Conservation (phyloP, 345 rosid genomes). For the Melaleuca alternifolia region DNA sequence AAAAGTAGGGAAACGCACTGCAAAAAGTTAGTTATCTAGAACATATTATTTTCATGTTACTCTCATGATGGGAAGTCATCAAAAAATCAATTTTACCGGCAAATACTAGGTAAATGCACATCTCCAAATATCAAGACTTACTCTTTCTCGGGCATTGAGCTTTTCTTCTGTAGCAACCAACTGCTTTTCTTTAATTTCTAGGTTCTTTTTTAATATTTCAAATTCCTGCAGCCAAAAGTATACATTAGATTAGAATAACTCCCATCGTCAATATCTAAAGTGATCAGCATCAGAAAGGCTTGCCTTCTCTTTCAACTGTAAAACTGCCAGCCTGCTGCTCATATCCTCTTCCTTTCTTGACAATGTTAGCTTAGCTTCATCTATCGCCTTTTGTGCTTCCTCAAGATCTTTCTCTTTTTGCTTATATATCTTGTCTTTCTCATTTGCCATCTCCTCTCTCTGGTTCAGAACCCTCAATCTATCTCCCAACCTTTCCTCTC, state of each 20-base stretch:
- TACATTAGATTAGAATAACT: background rate
- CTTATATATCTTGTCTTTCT: constrained; percentile 53
- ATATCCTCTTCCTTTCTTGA: constrained; percentile 66
- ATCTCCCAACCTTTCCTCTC: constrained; percentile 75
- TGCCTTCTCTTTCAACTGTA: constrained; percentile 61
- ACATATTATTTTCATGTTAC: background rate
- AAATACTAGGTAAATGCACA: background rate
- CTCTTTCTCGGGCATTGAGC: constrained; percentile 77
- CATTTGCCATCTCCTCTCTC: constrained; percentile 92
- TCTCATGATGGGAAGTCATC: background rate
- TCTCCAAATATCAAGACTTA: constrained; percentile 8
- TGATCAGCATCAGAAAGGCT: background rate
- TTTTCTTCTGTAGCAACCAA: constrained; percentile 54
- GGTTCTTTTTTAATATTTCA: constrained; percentile 37
- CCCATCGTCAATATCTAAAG: background rate
- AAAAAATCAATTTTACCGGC: background rate
- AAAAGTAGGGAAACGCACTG: background rate
- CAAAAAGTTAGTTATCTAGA: background rate
- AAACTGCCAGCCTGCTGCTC: constrained; percentile 43
- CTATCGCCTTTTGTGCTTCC: constrained; percentile 62
- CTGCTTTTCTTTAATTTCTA: constrained; percentile 62
- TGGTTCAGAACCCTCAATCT: constrained; percentile 57
- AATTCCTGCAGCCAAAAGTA: constrained; percentile 41
- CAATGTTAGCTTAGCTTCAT: constrained; percentile 44
- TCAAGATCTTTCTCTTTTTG: constrained; percentile 78